Base-by-base conservation (phyloP, 441 rosid species). In the Pelargonium myrrhifolium region DNA sequence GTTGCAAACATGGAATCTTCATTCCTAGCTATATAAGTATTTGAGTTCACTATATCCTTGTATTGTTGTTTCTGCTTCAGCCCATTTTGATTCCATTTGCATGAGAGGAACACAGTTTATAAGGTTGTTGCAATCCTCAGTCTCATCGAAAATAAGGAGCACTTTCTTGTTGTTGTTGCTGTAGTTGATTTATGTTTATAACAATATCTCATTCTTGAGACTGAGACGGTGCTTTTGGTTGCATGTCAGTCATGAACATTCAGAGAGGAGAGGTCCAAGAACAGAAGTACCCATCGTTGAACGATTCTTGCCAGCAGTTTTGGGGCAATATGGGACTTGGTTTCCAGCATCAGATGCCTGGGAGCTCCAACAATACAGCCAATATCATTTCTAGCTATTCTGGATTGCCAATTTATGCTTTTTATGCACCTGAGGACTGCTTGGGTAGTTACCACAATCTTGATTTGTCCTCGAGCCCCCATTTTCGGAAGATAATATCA, bases 321-420 rank as follows among this genome's bases (percentile, higher is more conserved):
- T 8, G 22, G 62, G 62, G 40, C 40, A 37, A 37, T 37, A 37
- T 37, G 40, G 40, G 40, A 37, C 39, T 35, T 35, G 39, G 39
- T 35, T 35, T 35, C 9, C 39, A 35, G 39, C 39, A 8, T 35
- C 39, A 35, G 39, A 8, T 35, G 39, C 40, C 40, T 37, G 40
- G 40, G 40, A 37, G 40, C 10, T 37, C 40, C 40, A 37, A 37
- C 9, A 24, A 64, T 11, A 6, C 64, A 70, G 53, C 73, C 6
- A 20, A 26, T 8, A 21, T 37, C 37, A 24, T 51, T 62, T 35
- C 64, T 6, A 12, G 28, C 58, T 20, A 64, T 35, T 37, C 53
- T 21, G 62, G 53, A 20, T 58, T 53, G 18, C 69, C 74, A 42
- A 12, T 49, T 65, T 72, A 59, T 18, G 31, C 21, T 12, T 31